Conservation (phyloP, 768 basidiomycete genomes). For the Russula emetica region DNA sequence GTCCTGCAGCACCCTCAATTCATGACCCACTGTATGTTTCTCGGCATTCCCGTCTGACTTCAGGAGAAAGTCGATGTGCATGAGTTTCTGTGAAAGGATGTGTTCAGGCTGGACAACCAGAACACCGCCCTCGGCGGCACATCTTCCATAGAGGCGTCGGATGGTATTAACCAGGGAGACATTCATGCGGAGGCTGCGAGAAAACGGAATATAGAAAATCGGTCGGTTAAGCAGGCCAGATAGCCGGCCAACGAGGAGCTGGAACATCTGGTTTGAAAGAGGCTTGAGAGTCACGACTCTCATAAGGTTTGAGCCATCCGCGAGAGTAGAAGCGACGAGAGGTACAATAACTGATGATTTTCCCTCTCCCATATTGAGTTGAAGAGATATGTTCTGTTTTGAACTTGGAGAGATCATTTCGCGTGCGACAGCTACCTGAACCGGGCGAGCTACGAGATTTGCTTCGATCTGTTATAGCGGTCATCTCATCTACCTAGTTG, state of each 20-base stretch:
- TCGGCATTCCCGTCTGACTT: constrained; percentile 21
- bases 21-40: not conserved
- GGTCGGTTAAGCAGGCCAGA: constrained; percentile 45
- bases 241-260: constrained; percentile 43
- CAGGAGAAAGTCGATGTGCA: constrained; percentile 38
- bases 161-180: constrained; percentile 31
- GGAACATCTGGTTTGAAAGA: constrained; percentile 46
- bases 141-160: constrained; percentile 37
- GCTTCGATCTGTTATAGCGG: constrained; percentile 39
- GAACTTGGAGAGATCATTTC: constrained; percentile 46
- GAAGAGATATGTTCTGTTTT: constrained; percentile 39
- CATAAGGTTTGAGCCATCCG: constrained; percentile 42
- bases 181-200: constrained; percentile 36
- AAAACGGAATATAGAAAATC: constrained; percentile 49
- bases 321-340: constrained; percentile 38
- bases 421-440: constrained; percentile 42
- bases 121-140: constrained; percentile 41
- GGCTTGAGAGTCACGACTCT: constrained; percentile 51
- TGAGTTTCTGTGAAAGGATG: constrained; percentile 47
- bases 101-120: constrained; percentile 52
- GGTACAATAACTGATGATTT: constrained; percentile 53
- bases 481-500: not conserved
- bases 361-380: constrained; percentile 59
- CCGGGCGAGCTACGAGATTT: constrained; percentile 41
- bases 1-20: not conserved